Evolutionary conservation across 2,329 filamentous ascomycete species (phyloP).

Genomic region (Parastagonospora avenae): DNA sequence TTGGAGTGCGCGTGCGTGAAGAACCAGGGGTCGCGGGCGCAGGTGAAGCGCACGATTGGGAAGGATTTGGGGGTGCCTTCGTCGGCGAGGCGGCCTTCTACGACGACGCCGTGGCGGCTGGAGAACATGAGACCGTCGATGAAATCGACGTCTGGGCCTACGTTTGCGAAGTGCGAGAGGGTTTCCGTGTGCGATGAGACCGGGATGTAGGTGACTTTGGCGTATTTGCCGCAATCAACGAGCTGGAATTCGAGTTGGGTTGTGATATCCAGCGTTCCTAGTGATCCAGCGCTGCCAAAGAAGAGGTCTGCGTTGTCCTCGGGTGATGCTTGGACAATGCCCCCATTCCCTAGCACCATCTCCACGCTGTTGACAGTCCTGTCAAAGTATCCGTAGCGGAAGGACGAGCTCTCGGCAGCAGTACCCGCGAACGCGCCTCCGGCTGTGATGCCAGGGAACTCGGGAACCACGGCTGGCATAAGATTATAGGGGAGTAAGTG

Average conservation of each 20-base stretch:
- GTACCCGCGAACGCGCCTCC: constrained; percentile 68
- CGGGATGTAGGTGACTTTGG: constrained; percentile 66
- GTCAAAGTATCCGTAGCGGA: constrained; percentile 68
- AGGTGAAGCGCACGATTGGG: constrained; percentile 6
- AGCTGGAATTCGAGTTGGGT: constrained; percentile 63
- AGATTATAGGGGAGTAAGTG: constrained; percentile 59
- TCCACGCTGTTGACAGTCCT: constrained; percentile 64
- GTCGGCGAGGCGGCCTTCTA: constrained; percentile 4
- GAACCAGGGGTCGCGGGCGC: constrained; percentile 68
- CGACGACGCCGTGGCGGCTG: constrained; percentile 9
- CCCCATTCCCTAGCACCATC: constrained; percentile 63
- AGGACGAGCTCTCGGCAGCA: constrained; percentile 67
- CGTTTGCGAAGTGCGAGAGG: neutral
- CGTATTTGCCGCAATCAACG: constrained; percentile 56
- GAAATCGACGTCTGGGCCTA: constrained; percentile 7
- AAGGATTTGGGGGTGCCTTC: neutral
- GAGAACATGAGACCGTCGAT: constrained; percentile 16
- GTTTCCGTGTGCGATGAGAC: constrained; percentile 50
- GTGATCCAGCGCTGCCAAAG: constrained; percentile 59
- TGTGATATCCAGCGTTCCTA: constrained; percentile 63
- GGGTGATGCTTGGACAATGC: constrained; percentile 54
- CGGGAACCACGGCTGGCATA: constrained; percentile 64
- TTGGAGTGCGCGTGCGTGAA: constrained; percentile 62
- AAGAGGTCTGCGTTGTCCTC: constrained; percentile 59
- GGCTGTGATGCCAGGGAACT: constrained; percentile 68